Conservation (phyloP, 1,284 basidiomycete species). For the Gymnopus androsaceus region DNA sequence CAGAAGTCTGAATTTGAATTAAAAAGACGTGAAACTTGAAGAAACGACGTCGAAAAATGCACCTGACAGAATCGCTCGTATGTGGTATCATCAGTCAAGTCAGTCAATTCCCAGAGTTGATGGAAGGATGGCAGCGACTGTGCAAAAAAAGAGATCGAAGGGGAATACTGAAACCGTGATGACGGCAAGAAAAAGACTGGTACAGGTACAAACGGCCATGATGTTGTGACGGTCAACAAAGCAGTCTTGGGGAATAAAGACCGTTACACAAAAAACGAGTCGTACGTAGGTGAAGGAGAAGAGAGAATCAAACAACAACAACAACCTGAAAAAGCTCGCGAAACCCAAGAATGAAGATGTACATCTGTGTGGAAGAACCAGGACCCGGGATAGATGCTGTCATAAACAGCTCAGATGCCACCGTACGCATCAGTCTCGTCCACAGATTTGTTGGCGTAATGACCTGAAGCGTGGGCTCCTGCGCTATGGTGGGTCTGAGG, state of each 20-base stretch:
- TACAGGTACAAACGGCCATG: neutral
- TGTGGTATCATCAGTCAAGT: neutral
- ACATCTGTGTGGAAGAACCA: neutral
- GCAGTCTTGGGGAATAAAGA: neutral
- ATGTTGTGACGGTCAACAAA: neutral
- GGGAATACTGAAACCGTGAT: neutral
- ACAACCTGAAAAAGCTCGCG: neutral
- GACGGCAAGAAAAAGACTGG: neutral
- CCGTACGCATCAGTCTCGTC: conserved; percentile 15
- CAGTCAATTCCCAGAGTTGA: neutral
- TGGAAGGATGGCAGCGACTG: no score
- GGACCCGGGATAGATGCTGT: neutral
- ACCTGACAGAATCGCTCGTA: neutral
- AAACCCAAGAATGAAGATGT: neutral
- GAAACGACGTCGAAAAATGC: no score
- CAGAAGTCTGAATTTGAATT: no score
- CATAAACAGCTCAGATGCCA: conserved; percentile 9
- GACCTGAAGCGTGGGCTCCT: conserved; percentile 9
- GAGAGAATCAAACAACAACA: no score
- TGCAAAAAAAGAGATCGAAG: neutral
- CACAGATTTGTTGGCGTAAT: conserved; percentile 23
- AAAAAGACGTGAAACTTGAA: no score
- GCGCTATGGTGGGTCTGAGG: conserved; percentile 19
- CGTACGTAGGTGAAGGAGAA: no score
- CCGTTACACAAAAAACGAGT: neutral